These are phyloP conservation scores for Marchantia paleacea DNA, from an alignment of 225 moss, liverwort and hornwort species.

Conservation along the genomic window DNA sequence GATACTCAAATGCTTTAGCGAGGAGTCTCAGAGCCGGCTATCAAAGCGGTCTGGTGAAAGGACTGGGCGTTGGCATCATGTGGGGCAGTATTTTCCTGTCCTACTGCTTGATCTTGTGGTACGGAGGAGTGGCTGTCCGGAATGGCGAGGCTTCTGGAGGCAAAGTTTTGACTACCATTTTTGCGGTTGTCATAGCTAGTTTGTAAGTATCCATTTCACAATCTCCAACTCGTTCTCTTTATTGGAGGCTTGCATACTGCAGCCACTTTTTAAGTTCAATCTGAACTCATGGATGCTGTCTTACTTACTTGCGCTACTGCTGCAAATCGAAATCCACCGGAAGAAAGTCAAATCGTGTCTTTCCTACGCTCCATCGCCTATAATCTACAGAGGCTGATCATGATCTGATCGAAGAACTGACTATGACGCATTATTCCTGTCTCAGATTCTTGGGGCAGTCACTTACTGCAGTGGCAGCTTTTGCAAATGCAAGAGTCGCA, in stretches of 20 bases:
- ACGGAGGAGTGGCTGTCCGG: not conserved
- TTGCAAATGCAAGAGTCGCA: conserved; percentile 5
- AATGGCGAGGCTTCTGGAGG: not conserved
- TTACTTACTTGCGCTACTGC: too few relatives aligned
- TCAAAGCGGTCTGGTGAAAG: conserved; percentile 16
- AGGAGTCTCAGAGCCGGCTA: not conserved
- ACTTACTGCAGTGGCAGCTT: not conserved
- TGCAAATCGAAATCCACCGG: too few relatives aligned
- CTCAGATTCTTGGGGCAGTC: conserved; percentile 2
- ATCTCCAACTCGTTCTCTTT: too few relatives aligned
- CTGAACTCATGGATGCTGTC: too few relatives aligned
- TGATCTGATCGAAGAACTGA: too few relatives aligned
- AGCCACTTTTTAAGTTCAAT: too few relatives aligned
- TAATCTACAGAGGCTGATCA: too few relatives aligned
- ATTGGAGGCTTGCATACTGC: not conserved
- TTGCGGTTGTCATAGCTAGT: not conserved
- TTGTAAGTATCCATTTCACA: too few relatives aligned
- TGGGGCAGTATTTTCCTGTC: not conserved
- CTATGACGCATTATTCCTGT: not conserved
- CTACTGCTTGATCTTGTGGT: conserved; percentile 12
- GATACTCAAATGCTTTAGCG: not conserved
- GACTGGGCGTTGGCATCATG: conserved; percentile 12
- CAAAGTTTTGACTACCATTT: not conserved
- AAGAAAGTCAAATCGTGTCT: too few relatives aligned
- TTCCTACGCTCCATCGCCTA: too few relatives aligned